Percentiles rank a stretch among this genome's conserved stretches.
Evolutionary conservation across 176 grass and related monocot genomes (phyloP).

Genomic region (Olyra latifolia): DNA sequence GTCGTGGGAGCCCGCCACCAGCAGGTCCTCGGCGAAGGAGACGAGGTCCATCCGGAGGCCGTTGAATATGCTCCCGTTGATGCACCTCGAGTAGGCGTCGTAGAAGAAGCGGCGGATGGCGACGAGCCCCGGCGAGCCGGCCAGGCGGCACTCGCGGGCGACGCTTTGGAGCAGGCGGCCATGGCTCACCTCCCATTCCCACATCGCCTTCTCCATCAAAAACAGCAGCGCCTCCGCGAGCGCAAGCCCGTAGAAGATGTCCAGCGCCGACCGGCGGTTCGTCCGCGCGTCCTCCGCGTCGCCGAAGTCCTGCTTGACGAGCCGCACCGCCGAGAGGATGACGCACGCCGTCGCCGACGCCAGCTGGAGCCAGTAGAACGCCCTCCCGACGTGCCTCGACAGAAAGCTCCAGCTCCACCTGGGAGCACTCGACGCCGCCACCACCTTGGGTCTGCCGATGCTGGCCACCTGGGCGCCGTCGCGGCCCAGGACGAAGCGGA

Average conservation of each 20-base stretch:
- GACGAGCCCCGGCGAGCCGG: constrained; percentile 40
- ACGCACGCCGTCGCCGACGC: constrained; percentile 60
- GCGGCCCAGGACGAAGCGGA: constrained; percentile 36
- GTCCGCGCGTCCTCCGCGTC: constrained; percentile 33
- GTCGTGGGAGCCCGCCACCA: constrained; percentile 48
- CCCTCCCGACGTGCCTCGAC: constrained; percentile 47
- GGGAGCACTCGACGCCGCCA: no score
- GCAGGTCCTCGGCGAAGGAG: constrained; percentile 65
- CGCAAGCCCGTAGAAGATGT: constrained; percentile 72
- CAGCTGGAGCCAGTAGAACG: constrained; percentile 83
- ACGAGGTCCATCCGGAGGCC: constrained; percentile 73
- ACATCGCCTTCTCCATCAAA: constrained; percentile 61
- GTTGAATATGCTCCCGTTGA: constrained; percentile 71
- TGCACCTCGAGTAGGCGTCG: constrained; percentile 67
- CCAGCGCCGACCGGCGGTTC: constrained; percentile 50
- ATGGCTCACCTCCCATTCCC: constrained; percentile 73
- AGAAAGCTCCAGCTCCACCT: constrained; percentile 38
- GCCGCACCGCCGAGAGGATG: constrained; percentile 48
- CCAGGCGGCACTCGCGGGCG: constrained; percentile 53
- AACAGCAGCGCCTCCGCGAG: constrained; percentile 73
- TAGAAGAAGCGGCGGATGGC: constrained; percentile 76
- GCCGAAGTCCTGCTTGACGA: constrained; percentile 67
- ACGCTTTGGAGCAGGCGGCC: constrained; percentile 52
- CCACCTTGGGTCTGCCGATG: no score
- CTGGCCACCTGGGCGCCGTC: no score